phyloP scores from a whole-genome alignment of 1,284 basidiomycete species.

The Volvariella surrecta region DNA sequence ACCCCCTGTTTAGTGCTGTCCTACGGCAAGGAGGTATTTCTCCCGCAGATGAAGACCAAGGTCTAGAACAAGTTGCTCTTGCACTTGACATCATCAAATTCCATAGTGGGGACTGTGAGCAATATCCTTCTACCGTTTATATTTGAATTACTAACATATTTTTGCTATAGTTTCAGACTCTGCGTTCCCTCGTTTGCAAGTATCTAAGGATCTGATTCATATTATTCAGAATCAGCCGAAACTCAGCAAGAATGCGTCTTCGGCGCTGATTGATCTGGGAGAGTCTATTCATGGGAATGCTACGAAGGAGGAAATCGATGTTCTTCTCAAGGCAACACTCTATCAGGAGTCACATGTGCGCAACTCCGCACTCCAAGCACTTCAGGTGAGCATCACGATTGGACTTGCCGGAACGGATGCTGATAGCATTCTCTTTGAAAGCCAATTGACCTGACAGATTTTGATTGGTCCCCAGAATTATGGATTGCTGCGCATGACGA shows the following conservation, averaged over 20 bases:
- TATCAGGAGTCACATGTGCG: conserved; percentile 88
- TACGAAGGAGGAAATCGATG: conserved; percentile 51
- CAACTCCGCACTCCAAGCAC: conserved; percentile 84
- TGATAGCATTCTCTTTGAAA: conserved; percentile 21
- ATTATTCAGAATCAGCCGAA: conserved; percentile 76
- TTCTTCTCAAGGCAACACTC: conserved; percentile 71
- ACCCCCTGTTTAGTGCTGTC: conserved; percentile 72
- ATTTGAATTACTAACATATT: not conserved
- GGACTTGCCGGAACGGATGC: not conserved
- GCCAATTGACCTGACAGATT: conserved; percentile 92
- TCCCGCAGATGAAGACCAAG: conserved; percentile 69
- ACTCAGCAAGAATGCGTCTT: conserved; percentile 81
- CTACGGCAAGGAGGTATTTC: conserved; percentile 64
- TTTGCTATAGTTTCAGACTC: conserved; percentile 46
- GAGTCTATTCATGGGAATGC: conserved; percentile 73
- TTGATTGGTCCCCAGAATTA: conserved; percentile 87
- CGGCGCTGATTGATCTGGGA: conserved; percentile 77
- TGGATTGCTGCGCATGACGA: conserved; percentile 89
- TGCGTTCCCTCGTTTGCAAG: conserved; percentile 66
- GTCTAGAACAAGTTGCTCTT: conserved; percentile 83
- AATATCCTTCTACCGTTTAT: conserved; percentile 2
- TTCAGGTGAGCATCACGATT: conserved; percentile 55
- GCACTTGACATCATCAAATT: conserved; percentile 82
- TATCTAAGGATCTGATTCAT: conserved; percentile 68
- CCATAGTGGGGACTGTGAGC: conserved; percentile 79